Base-by-base conservation (phyloP, 768 basidiomycete genomes). In the Phylloporus scabripes region DNA sequence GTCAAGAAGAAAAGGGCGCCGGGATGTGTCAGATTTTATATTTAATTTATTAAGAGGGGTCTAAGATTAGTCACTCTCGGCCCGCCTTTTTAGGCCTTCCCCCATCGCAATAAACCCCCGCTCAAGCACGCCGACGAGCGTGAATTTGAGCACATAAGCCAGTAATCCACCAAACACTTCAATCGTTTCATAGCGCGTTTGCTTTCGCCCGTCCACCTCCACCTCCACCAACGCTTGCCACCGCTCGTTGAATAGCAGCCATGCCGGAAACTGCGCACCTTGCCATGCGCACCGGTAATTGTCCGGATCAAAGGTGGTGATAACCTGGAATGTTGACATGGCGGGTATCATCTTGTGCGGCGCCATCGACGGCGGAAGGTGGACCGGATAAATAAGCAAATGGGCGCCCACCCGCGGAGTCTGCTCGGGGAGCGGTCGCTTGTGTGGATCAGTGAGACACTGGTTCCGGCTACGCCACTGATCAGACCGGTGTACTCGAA, bases 101-200 rank as follows among this genome's bases (percentile, higher is more conserved):
- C 77, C 82, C 70, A 81, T 78, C 1, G 77, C 82, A 7, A 60
- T 53, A 42, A 82, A 80, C 0, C 75, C 78, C 43, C 61, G 36
- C 23, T 62, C 60, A 43, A 86, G 60, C 37, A 75, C 72, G 12
- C 57, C 51, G 12, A 72, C 65, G 12, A 80, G 58, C 46, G 77
- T 70, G 34, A 70, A 65, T 54, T 69, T 72, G 45, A 85, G 64
- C 9, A 80, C 1, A 55, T 83, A 80, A 32, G 82, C 83, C 10
- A 78, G 46, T 2, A 75, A 15, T 0, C 83, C 83, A 15, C 64
- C 63, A 45, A 85, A 87, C 24, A 79, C 80, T 58, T 83, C 82
- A 8, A 74, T 64, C 5, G 76, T 79, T 63, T 87, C 83, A 53
- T 88, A 88, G 42, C 72, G 74, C 24, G 83, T 85, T 56, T 77